phyloP scores from a whole-genome alignment of 1,284 basidiomycete species.

The Pseudozyma sp. region DNA sequence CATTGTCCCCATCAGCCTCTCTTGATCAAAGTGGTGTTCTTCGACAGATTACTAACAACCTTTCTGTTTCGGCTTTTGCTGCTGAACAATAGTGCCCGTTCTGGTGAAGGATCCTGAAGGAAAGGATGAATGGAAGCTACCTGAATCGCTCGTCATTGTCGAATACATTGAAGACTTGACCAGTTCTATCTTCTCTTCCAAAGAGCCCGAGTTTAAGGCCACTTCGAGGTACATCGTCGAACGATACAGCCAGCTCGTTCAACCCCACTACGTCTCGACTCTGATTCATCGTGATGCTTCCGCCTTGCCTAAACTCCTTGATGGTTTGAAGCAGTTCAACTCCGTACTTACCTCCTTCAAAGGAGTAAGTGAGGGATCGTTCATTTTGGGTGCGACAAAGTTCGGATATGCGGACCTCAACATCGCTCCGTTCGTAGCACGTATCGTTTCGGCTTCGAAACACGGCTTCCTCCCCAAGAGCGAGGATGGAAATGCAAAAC shows the following conservation, averaged over 20 bases:
- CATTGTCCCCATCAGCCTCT: not conserved
- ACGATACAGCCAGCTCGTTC: conserved; percentile 20
- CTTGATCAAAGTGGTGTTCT: too few relatives aligned
- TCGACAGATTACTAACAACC: too few relatives aligned
- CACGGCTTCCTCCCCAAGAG: too few relatives aligned
- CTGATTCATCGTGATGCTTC: not conserved
- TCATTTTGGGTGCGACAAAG: conserved; percentile 2
- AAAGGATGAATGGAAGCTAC: conserved; percentile 14
- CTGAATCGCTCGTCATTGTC: conserved; percentile 35
- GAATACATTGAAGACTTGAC: conserved; percentile 30
- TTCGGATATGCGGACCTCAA: conserved; percentile 27
- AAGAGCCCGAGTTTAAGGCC: not conserved
- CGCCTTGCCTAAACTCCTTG: not conserved
- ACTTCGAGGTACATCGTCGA: conserved; percentile 22
- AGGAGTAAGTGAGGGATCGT: not conserved
- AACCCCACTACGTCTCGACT: conserved; percentile 13
- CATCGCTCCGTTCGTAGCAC: conserved; percentile 16
- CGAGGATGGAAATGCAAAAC: not conserved
- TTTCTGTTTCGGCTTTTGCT: not conserved
- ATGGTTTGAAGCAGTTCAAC: conserved; percentile 16
- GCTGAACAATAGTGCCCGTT: conserved; percentile 16
- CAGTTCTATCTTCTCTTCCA: not conserved
- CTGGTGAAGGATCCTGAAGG: not conserved
- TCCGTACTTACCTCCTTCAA: not conserved
- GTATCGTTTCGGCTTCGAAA: not conserved